Evolutionary conservation across 2,329 filamentous ascomycete species (phyloP).

Genomic region (Stagonosporopsis tanaceti): DNA sequence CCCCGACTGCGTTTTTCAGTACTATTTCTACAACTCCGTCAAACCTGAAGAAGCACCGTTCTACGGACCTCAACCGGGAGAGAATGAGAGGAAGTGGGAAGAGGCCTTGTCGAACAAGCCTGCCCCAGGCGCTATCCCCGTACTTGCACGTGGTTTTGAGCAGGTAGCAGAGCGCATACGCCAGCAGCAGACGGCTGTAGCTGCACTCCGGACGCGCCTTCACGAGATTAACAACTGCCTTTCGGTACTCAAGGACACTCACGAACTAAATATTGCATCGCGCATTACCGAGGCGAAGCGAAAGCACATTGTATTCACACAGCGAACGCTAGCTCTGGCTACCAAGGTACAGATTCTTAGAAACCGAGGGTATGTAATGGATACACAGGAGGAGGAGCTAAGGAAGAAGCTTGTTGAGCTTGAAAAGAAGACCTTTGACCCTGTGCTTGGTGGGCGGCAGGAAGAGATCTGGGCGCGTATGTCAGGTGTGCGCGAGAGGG

Average conservation of each 20-base stretch:
- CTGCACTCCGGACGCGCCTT: constrained; percentile 73
- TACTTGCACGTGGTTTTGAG: constrained; percentile 76
- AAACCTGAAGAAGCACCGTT: constrained; percentile 77
- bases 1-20: constrained; percentile 76
- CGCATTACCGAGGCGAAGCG: constrained; percentile 75
- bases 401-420: constrained; percentile 74
- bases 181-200: constrained; percentile 74
- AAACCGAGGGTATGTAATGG: constrained; percentile 82
- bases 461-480: constrained; percentile 88
- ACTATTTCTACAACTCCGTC: constrained; percentile 89
- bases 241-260: constrained; percentile 74
- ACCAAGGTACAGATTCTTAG: constrained; percentile 81
- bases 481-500: constrained; percentile 76
- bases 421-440: constrained; percentile 76
- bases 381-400: constrained; percentile 79
- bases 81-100: constrained; percentile 83
- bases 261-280: constrained; percentile 79
- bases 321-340: constrained; percentile 76
- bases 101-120: constrained; percentile 83
- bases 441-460: constrained; percentile 75
- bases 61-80: constrained; percentile 73
- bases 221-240: constrained; percentile 82
- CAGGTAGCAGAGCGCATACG: constrained; percentile 75
- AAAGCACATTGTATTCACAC: constrained; percentile 75
- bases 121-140: constrained; percentile 76